These are phyloP conservation scores for Kwoniella sp. DNA, from an alignment of 768 basidiomycete species.

Conservation along the genomic window DNA sequence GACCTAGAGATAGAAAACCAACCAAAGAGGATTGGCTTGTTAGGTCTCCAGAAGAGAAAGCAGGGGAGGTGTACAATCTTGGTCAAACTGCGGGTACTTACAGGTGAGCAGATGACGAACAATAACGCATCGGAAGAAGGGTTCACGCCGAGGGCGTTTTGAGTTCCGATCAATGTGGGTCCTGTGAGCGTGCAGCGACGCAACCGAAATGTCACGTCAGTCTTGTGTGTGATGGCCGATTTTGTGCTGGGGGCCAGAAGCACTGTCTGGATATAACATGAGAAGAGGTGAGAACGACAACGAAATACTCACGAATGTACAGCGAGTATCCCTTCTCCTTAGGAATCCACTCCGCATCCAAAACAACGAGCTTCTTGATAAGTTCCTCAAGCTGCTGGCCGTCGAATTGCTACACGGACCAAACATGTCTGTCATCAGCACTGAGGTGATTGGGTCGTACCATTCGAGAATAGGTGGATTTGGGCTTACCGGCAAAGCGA, in stretches of 20 bases:
- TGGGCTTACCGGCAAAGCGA: constrained; percentile 65
- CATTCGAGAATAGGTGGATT: neutral
- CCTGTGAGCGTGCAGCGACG: constrained; percentile 42
- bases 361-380: constrained; percentile 79
- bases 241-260: no score
- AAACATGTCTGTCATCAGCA: neutral
- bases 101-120: constrained; percentile 71
- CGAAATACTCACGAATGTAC: constrained; percentile 76
- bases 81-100: constrained; percentile 18
- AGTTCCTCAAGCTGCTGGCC: constrained; percentile 72
- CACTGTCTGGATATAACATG: no score
- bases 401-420: constrained; percentile 68
- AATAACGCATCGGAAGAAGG: constrained; percentile 79
- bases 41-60: neutral
- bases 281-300: no score
- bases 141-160: constrained; percentile 64
- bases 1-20: neutral
- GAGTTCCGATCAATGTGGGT: constrained; percentile 68
- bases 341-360: constrained; percentile 92
- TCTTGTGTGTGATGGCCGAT: no score
- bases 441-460: neutral
- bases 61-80: neutral
- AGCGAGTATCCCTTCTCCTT: constrained; percentile 82
- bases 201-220: no score
- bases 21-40: neutral